Conservation (phyloP, 2,329 filamentous ascomycete species). For the Hirsutella rhossiliensis region DNA sequence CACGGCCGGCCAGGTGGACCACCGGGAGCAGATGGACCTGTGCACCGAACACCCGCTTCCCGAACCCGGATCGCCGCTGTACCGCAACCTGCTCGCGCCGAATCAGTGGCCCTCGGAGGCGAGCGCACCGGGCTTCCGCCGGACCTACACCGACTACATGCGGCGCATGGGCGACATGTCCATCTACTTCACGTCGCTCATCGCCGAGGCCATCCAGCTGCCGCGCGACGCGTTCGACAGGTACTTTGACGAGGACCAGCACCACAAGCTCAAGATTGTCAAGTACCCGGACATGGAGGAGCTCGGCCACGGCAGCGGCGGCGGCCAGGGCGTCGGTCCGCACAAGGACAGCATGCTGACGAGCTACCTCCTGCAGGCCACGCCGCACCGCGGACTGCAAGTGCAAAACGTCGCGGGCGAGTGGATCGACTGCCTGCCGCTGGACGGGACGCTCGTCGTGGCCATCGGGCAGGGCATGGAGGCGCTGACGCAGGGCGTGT, state of each 20-base stretch:
- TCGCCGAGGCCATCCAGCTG: slow-evolving; percentile 73
- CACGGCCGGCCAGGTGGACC: slow-evolving; percentile 64
- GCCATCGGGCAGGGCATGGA: slow-evolving; percentile 82
- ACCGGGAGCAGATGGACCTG: slow-evolving; percentile 79
- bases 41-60: slow-evolving; percentile 66
- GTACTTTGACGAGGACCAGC: slow-evolving; percentile 64
- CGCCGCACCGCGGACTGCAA: slow-evolving; percentile 63
- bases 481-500: slow-evolving; percentile 73
- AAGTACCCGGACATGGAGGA: slow-evolving; percentile 67
- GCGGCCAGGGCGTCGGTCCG: slow-evolving; percentile 55
- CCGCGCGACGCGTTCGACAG: slow-evolving; percentile 57
- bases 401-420: slow-evolving; percentile 67
- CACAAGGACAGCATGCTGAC: slow-evolving; percentile 82
- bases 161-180: slow-evolving; percentile 59
- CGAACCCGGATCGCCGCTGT: slow-evolving; percentile 47
- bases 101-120: slow-evolving; percentile 64
- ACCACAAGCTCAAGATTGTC: slow-evolving; percentile 85
- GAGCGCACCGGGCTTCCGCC: slow-evolving; percentile 54
- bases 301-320: slow-evolving; percentile 34
- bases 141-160: slow-evolving; percentile 65
- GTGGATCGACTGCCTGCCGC: slow-evolving; percentile 75
- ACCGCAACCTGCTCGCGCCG: slow-evolving; percentile 65
- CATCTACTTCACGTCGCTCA: slow-evolving; percentile 63
- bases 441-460: slow-evolving; percentile 68
- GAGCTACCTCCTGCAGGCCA: slow-evolving; percentile 71